A percentile compares a stretch with the other conserved stretches of the same genome.
phyloP scores from a whole-genome alignment of 2,329 filamentous ascomycete species.

The Aspergillus terreus region DNA sequence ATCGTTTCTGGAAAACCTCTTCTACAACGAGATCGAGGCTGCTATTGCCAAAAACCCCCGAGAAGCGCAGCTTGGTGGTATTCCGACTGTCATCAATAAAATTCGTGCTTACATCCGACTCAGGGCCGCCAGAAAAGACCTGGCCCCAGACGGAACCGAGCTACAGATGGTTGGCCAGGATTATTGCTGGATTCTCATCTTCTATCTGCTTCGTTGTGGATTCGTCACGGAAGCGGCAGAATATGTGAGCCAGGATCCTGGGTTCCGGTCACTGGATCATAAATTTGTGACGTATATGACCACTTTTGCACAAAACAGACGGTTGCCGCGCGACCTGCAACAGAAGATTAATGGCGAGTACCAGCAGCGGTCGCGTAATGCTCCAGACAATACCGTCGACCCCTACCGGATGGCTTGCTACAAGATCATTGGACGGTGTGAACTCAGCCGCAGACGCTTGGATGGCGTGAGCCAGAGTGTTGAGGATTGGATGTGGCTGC shows the following conservation, averaged over 20 bases:
- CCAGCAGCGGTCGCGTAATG: conserved; percentile 76
- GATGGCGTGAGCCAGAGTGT: conserved; percentile 57
- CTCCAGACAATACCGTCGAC: conserved; percentile 81
- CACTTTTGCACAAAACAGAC: conserved; percentile 75
- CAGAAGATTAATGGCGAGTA: conserved; percentile 89
- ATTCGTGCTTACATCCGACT: conserved; percentile 89
- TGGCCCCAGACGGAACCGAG: conserved; percentile 75
- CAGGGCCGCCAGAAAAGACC: conserved; percentile 72
- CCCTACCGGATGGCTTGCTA: conserved; percentile 97
- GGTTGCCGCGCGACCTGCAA: conserved; percentile 73
- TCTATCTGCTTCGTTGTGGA: conserved; percentile 83
- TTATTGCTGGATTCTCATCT: conserved; percentile 90
- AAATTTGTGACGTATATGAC: conserved; percentile 86
- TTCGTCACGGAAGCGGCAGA: conserved; percentile 78
- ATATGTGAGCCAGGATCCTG: conserved; percentile 76
- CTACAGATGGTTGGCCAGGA: conserved; percentile 77
- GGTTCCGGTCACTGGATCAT: conserved; percentile 86
- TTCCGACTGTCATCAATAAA: conserved; percentile 83
- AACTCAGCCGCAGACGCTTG: conserved; percentile 55
- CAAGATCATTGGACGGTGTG: conserved; percentile 85
- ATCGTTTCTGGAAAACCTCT: conserved; percentile 74
- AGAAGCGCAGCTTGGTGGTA: conserved; percentile 84
- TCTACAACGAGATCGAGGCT: conserved; percentile 71
- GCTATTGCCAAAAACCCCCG: conserved; percentile 78
- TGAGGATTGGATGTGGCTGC: conserved; percentile 66